These are phyloP conservation scores for Starmerella ratchasimensis DNA, from an alignment of 805 yeast genomes.

Conservation along the genomic window DNA sequence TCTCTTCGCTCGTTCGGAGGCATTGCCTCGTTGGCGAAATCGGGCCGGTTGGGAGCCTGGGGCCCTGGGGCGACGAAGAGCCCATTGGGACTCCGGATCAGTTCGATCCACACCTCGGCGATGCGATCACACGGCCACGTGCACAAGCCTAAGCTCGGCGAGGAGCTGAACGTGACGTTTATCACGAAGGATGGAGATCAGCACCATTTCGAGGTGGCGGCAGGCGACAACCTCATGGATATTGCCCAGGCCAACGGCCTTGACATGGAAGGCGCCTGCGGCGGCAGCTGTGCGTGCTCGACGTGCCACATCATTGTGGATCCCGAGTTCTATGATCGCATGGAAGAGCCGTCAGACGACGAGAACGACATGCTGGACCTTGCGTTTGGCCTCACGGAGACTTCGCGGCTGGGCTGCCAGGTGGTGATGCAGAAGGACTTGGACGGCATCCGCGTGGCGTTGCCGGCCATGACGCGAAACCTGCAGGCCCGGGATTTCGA, in stretches of 20 bases:
- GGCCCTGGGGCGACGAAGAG: no score
- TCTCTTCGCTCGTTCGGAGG: no score
- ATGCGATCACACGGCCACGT: conserved; percentile 95
- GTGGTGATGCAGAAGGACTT: conserved; percentile 75
- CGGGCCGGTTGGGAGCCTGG: no score
- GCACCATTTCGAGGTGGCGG: conserved; percentile 68
- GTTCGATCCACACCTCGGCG: no score
- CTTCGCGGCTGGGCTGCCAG: conserved; percentile 92
- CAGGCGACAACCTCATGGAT: conserved; percentile 82
- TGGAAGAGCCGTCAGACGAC: conserved; percentile 94
- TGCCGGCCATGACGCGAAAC: conserved; percentile 96
- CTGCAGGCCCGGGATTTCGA: conserved; percentile 67
- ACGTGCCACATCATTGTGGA: conserved; percentile 95
- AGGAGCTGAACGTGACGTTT: conserved; percentile 77
- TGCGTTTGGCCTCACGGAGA: conserved; percentile 94
- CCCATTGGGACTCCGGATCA: no score
- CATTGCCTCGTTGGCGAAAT: no score
- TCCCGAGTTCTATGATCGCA: conserved; percentile 79
- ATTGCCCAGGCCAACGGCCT: conserved; percentile 87
- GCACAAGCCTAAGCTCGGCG: conserved; percentile 84
- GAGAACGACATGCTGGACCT: conserved; percentile 97
- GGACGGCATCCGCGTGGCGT: conserved; percentile 86
- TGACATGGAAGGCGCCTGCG: conserved; percentile 96
- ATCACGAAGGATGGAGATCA: conserved; percentile 86
- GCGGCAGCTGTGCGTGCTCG: conserved; percentile 98